These are phyloP conservation scores for Pleurotus tuoliensis DNA, from an alignment of 768 basidiomycete genomes.

Conservation along the genomic window DNA sequence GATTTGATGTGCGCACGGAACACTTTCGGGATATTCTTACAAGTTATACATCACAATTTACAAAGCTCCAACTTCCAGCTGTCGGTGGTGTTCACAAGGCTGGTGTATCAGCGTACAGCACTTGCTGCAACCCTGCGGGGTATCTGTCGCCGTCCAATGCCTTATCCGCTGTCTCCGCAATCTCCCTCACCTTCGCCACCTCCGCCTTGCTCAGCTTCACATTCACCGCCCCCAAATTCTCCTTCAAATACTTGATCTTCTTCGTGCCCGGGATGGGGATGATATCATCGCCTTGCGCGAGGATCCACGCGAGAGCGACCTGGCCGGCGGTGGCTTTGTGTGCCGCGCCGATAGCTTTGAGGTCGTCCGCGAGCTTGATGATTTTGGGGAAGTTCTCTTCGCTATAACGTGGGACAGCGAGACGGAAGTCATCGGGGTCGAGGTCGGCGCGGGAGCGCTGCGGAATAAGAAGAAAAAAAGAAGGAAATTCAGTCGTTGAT, in stretches of 20 bases:
- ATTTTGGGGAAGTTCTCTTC: conserved; percentile 45
- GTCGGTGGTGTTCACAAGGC: background rate
- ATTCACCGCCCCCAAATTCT: conserved; percentile 30
- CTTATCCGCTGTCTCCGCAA: conserved; percentile 24
- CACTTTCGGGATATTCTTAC: background rate
- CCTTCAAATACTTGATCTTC: conserved; percentile 35
- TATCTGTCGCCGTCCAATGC: conserved; percentile 21
- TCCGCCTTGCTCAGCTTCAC: conserved; percentile 24
- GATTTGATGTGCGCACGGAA: background rate
- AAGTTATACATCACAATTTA: background rate
- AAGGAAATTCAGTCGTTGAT: background rate
- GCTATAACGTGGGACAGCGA: conserved; percentile 29
- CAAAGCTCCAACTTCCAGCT: background rate
- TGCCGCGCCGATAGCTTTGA: conserved; percentile 16
- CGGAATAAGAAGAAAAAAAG: background rate
- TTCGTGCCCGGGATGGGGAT: conserved; percentile 35
- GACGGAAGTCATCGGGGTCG: conserved; percentile 36
- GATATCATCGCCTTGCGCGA: conserved; percentile 31
- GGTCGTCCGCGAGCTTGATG: conserved; percentile 21
- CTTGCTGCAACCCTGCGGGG: conserved; percentile 6
- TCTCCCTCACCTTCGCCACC: conserved; percentile 22
- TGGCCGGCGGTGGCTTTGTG: conserved; percentile 10
- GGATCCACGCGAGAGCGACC: conserved; percentile 23
- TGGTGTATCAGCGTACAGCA: conserved; percentile 13
- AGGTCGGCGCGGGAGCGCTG: conserved; percentile 20